A percentile compares a stretch with the other conserved stretches of the same genome.
phyloP scores from a whole-genome alignment of 306 rosid species.

The Phaseolus lunatus region DNA sequence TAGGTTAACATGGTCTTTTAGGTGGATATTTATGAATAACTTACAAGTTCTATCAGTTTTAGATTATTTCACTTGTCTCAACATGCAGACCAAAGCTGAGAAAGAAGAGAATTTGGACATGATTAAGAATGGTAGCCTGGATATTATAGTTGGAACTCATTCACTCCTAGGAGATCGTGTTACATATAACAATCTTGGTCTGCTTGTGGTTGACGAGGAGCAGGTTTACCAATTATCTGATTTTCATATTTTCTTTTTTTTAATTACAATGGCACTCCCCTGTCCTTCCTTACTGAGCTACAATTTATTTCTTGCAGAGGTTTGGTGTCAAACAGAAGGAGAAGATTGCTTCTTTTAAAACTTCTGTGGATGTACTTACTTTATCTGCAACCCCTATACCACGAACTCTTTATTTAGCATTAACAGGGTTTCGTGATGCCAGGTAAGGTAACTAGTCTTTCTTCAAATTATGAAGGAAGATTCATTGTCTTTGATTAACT shows the following conservation, averaged over 20 bases:
- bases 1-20: constrained; percentile 36
- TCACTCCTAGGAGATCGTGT: constrained; percentile 96
- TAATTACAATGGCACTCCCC: constrained; percentile 27
- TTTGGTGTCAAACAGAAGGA: constrained; percentile 99
- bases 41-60: constrained; percentile 40
- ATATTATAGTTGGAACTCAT: constrained; percentile 93
- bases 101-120: constrained; percentile 70
- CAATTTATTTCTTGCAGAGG: constrained; percentile 64
- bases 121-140: constrained; percentile 82
- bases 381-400: constrained; percentile 97
- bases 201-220: constrained; percentile 97
- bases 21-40: constrained; percentile 36
- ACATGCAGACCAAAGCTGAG: constrained; percentile 84
- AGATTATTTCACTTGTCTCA: constrained; percentile 50
- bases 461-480: constrained; percentile 29
- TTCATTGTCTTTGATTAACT: constrained; percentile 17
- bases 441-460: constrained; percentile 84
- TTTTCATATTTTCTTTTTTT: constrained; percentile 40
- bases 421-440: constrained; percentile 97
- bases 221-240: constrained; percentile 67
- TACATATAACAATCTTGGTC: constrained; percentile 83
- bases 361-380: constrained; percentile 92
- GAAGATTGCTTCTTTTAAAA: constrained; percentile 92
- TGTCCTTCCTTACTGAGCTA: constrained; percentile 32
- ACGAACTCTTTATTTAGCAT: constrained; percentile 92